A percentile compares a stretch with the other conserved stretches of the same genome.
phyloP scores from a whole-genome alignment of 1,284 basidiomycete species.

The Leccinum ponderosum region DNA sequence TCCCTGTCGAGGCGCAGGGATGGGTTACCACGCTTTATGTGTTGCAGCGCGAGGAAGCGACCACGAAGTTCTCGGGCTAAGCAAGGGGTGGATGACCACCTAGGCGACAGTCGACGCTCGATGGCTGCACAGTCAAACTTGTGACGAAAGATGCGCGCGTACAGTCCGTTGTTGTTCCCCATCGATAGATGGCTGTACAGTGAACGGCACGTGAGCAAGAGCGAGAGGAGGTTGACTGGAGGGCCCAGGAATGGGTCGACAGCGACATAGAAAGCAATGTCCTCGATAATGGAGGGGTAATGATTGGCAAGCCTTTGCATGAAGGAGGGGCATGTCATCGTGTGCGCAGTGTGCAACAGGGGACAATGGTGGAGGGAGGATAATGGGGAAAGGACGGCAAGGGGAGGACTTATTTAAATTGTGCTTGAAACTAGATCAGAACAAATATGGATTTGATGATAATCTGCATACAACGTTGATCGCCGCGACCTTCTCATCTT shows the following conservation, averaged over 20 bases:
- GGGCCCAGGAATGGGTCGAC: slow-evolving; percentile 42
- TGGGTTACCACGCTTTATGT: slow-evolving; percentile 34
- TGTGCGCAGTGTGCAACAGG: background rate
- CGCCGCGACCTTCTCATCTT: slow-evolving; percentile 45
- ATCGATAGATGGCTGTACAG: slow-evolving; percentile 42
- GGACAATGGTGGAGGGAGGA: background rate
- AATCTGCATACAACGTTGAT: slow-evolving; percentile 44
- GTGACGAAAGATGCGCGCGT: slow-evolving; percentile 57
- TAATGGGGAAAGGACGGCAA: slow-evolving; percentile 7
- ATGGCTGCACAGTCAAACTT: slow-evolving; percentile 64
- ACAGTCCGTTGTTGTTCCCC: slow-evolving; percentile 48
- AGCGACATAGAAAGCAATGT: slow-evolving; percentile 40
- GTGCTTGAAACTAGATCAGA: slow-evolving; percentile 30
- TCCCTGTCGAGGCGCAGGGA: slow-evolving; percentile 27
- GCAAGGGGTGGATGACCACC: slow-evolving; percentile 39
- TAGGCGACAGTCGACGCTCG: slow-evolving; percentile 48
- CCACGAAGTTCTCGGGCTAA: slow-evolving; percentile 42
- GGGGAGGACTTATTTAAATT: slow-evolving; percentile 29
- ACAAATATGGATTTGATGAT: slow-evolving; percentile 39
- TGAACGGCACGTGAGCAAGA: slow-evolving; percentile 51
- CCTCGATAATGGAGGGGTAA: slow-evolving; percentile 36
- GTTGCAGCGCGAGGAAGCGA: slow-evolving; percentile 38
- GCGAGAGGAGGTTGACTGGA: slow-evolving; percentile 41
- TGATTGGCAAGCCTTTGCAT: slow-evolving; percentile 24
- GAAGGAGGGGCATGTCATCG: slow-evolving; percentile 8